These are phyloP conservation scores for Fusarium poae DNA, from an alignment of 2,329 filamentous ascomycete species.

Conservation along the genomic window DNA sequence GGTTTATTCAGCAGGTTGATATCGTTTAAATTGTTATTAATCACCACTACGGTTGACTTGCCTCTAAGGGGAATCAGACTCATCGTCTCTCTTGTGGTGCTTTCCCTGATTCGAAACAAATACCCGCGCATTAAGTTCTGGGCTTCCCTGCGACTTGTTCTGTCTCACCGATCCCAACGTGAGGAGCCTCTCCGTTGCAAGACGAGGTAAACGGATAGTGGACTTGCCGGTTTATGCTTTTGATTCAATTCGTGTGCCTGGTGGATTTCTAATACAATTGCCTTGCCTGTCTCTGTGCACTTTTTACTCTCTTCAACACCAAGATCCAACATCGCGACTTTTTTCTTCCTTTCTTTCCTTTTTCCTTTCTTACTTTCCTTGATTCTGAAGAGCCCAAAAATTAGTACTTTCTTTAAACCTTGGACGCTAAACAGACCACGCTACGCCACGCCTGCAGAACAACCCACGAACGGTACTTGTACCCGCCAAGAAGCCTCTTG, in stretches of 20 bases:
- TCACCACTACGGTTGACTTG: constrained; percentile 1
- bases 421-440: neutral
- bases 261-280: constrained; percentile 4
- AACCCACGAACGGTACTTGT: constrained; percentile 12
- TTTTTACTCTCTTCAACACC: constrained; percentile 6
- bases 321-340: constrained; percentile 6
- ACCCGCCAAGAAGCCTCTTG: constrained; percentile 27
- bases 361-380: constrained; percentile 11
- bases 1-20: neutral
- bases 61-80: constrained; percentile 16
- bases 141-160: constrained; percentile 35
- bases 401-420: constrained; percentile 4
- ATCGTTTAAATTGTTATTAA: neutral
- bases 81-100: constrained; percentile 2
- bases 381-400: neutral
- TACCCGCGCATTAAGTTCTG: constrained; percentile 30
- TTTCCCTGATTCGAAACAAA: constrained; percentile 40
- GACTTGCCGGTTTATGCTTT: constrained; percentile 30
- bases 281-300: neutral
- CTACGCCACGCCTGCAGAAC: constrained; percentile 5
- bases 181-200: constrained; percentile 15
- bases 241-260: constrained; percentile 10
- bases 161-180: constrained; percentile 36
- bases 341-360: neutral
- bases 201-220: constrained; percentile 25